Conservation (phyloP, 2,329 filamentous ascomycete species). For the Chalaropsis ovoidea region DNA sequence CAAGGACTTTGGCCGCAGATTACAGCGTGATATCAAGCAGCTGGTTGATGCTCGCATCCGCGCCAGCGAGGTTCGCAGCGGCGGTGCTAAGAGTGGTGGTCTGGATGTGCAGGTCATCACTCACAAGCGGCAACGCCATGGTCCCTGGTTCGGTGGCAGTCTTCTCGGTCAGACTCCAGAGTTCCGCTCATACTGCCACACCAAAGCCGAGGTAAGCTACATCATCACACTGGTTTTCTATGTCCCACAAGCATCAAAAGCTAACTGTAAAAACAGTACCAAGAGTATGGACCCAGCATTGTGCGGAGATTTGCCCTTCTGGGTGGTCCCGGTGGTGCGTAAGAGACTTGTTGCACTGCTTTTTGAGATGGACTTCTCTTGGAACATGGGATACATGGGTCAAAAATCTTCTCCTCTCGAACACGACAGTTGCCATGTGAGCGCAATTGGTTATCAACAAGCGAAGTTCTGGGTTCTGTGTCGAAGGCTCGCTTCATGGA, state of each 20-base stretch:
- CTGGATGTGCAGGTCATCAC: constrained; percentile 94
- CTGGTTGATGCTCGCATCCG: constrained; percentile 87
- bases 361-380: constrained; percentile 11
- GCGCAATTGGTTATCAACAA: not conserved
- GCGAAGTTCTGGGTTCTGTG: not conserved
- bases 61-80: constrained; percentile 82
- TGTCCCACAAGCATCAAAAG: not conserved
- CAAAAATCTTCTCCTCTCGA: not conserved
- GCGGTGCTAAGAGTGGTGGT: constrained; percentile 85
- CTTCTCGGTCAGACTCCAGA: constrained; percentile 94
- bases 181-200: constrained; percentile 98
- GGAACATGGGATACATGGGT: not conserved
- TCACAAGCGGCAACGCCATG: constrained; percentile 93
- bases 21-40: constrained; percentile 96
- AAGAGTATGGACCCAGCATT: constrained; percentile 92
- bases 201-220: constrained; percentile 56
- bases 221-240: constrained; percentile 14
- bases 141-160: constrained; percentile 96
- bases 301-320: constrained; percentile 88
- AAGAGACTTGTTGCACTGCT: constrained; percentile 27
- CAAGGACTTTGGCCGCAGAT: constrained; percentile 91
- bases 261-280: constrained; percentile 50
- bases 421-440: not conserved
- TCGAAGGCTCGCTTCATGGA: not conserved
- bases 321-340: constrained; percentile 80